These are phyloP conservation scores for Trichoderma semiorbis DNA, from an alignment of 2,329 filamentous ascomycete species.

Conservation along the genomic window DNA sequence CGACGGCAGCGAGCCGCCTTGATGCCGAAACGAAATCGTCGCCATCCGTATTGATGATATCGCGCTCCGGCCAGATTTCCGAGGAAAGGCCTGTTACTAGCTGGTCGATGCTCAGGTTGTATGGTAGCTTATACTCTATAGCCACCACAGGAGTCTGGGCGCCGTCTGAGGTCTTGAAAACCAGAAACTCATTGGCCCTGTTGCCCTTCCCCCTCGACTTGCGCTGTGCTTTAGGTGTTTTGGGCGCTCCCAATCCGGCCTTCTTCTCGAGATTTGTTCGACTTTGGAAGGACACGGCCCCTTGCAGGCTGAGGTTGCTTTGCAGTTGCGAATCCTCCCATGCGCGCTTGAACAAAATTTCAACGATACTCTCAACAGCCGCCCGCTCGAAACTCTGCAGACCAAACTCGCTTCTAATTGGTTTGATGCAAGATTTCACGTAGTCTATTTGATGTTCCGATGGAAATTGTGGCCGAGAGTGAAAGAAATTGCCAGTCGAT, in stretches of 20 bases:
- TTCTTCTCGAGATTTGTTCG: neutral
- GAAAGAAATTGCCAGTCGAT: neutral
- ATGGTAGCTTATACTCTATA: neutral
- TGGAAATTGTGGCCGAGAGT: neutral
- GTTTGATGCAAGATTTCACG: neutral
- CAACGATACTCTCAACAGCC: neutral
- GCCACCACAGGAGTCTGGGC: neutral
- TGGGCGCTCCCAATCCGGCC: neutral
- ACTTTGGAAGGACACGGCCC: neutral
- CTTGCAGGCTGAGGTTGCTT: neutral
- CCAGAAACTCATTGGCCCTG: neutral
- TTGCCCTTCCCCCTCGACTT: neutral
- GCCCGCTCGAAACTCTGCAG: neutral
- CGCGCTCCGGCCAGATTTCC: neutral
- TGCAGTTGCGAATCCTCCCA: neutral
- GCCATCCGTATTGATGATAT: neutral
- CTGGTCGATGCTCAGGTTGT: neutral
- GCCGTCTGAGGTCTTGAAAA: neutral
- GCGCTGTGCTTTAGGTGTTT: neutral
- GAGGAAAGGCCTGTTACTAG: neutral
- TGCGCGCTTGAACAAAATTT: neutral
- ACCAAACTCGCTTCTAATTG: neutral
- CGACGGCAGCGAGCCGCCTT: neutral
- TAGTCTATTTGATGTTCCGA: neutral
- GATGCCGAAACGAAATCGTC: neutral